Percentiles rank a stretch among this genome's conserved stretches.
phyloP scores from a whole-genome alignment of 208 protist genomes.

The Leishmania tropica region DNA sequence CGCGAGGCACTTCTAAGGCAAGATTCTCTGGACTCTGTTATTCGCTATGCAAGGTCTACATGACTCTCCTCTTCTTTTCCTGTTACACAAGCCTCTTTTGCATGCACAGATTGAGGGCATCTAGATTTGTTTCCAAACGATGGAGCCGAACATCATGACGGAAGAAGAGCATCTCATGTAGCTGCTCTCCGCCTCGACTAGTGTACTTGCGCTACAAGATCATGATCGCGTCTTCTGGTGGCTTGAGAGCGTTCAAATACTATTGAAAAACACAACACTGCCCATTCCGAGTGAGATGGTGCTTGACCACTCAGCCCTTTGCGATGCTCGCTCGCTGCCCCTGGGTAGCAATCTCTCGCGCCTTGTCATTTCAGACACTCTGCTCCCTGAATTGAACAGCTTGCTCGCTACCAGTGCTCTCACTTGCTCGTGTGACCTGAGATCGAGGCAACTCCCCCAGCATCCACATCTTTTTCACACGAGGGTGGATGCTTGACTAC shows the following conservation, averaged over 20 bases:
- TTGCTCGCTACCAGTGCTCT: background rate
- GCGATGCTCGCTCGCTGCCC: background rate
- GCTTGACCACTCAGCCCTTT: background rate
- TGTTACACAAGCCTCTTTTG: background rate
- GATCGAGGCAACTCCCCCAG: background rate
- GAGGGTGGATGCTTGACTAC: background rate
- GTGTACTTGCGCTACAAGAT: background rate
- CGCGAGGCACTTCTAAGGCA: background rate
- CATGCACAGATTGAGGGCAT: slow-evolving; percentile 7
- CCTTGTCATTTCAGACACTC: background rate
- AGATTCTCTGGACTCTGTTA: background rate
- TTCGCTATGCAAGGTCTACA: background rate
- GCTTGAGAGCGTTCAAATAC: background rate
- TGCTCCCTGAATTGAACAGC: background rate
- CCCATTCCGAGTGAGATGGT: background rate
- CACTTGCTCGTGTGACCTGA: background rate
- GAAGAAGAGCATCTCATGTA: background rate
- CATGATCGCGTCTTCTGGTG: background rate
- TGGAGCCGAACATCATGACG: background rate
- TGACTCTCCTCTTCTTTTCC: background rate
- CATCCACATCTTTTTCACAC: background rate
- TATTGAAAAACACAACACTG: background rate
- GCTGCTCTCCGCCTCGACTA: background rate
- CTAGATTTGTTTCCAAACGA: background rate
- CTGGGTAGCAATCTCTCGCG: background rate